Percentiles rank a stretch among this genome's conserved stretches.
Evolutionary conservation across 768 basidiomycete species (phyloP).

Genomic region (Tulasnella sp.): DNA sequence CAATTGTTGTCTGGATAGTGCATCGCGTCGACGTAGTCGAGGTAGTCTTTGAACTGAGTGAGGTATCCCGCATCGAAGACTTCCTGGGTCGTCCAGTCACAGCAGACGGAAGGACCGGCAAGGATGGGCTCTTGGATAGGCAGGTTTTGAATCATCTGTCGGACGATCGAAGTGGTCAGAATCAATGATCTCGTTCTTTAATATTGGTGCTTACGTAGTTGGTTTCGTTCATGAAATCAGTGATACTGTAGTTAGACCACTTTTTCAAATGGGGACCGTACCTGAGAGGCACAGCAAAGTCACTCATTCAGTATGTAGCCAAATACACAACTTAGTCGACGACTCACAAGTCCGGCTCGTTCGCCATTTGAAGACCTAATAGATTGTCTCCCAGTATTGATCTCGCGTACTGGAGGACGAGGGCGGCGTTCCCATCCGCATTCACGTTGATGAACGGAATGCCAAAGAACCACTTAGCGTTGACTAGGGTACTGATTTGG

Average conservation of each 20-base stretch:
- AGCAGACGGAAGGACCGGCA: constrained; percentile 51
- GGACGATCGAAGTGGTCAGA: not conserved
- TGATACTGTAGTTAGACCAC: not conserved
- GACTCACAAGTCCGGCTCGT: constrained; percentile 5
- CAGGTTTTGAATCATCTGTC: constrained; percentile 6
- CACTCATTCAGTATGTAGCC: not conserved
- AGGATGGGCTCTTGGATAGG: constrained; percentile 27
- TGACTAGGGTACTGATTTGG: constrained; percentile 46
- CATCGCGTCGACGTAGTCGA: constrained; percentile 3
- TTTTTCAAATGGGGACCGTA: not conserved
- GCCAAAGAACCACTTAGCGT: constrained; percentile 49
- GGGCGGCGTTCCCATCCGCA: constrained; percentile 3
- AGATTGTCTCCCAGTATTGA: constrained; percentile 51
- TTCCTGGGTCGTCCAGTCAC: constrained; percentile 36
- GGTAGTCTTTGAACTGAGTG: not conserved
- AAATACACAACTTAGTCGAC: not conserved
- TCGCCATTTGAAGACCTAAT: constrained; percentile 50
- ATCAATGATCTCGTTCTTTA: not conserved
- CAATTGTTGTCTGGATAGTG: constrained; percentile 11
- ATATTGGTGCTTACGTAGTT: not conserved
- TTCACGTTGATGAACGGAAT: constrained; percentile 17
- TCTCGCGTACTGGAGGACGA: constrained; percentile 31
- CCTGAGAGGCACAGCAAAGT: not conserved
- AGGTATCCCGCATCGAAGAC: constrained; percentile 3
- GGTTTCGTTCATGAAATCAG: not conserved